phyloP scores from a whole-genome alignment of 352 stramenopile species.

The Globisporangium yorkense region DNA sequence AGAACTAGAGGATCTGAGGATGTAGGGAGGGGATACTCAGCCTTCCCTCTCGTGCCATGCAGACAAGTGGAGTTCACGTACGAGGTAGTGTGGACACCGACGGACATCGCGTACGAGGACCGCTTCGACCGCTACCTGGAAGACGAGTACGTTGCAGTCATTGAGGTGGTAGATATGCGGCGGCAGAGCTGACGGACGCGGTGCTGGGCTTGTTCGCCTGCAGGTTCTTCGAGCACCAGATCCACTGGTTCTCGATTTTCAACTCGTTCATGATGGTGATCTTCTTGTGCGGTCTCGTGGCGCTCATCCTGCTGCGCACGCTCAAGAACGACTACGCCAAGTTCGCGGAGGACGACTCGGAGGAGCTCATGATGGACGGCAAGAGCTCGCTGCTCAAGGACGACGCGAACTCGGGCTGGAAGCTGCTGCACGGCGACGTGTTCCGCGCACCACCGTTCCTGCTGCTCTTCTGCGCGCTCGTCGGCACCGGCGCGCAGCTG shows the following conservation, averaged over 20 bases:
- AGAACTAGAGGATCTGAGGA: neutral
- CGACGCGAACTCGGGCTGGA: conserved; percentile 91
- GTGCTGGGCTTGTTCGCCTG: neutral
- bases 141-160: conserved; percentile 69
- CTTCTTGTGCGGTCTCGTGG: conserved; percentile 92
- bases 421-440: conserved; percentile 94
- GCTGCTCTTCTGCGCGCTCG: conserved; percentile 93
- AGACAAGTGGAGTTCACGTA: conserved; percentile 93
- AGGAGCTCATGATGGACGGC: conserved; percentile 80
- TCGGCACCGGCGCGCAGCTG: conserved; percentile 95
- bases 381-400: conserved; percentile 79
- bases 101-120: conserved; percentile 91
- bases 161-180: no score
- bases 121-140: conserved; percentile 98
- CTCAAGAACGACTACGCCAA: conserved; percentile 93
- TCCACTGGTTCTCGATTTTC: conserved; percentile 98
- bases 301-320: conserved; percentile 92
- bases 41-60: neutral
- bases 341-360: conserved; percentile 84
- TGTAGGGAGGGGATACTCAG: neutral
- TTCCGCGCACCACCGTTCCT: conserved; percentile 92
- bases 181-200: neutral
- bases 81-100: conserved; percentile 90
- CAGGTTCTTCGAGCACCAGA: conserved; percentile 99
- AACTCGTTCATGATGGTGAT: conserved; percentile 99